phyloP scores from a whole-genome alignment of 2,329 filamentous ascomycete genomes.

The Penicillium sp. region DNA sequence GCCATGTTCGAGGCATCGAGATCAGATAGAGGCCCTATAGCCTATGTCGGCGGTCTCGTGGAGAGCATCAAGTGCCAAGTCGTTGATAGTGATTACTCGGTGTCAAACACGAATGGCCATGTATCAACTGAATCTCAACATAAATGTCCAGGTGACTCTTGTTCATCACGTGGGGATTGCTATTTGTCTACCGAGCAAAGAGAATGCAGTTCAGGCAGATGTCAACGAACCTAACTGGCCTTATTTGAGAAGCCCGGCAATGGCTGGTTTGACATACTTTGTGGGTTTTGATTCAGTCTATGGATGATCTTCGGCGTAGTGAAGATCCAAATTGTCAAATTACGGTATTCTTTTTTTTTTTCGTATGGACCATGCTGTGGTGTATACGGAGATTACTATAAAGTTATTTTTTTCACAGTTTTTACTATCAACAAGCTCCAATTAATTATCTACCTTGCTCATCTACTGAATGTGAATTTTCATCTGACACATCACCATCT shows the following conservation, averaged over 20 bases:
- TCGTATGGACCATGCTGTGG: not conserved
- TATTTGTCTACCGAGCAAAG: not conserved
- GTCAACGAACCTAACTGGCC: not conserved
- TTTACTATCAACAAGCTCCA: not conserved
- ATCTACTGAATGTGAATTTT: constrained; percentile 14
- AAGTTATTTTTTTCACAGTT: not conserved
- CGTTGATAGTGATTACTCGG: not conserved
- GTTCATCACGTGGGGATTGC: not conserved
- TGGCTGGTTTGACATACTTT: not conserved
- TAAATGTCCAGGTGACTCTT: not conserved
- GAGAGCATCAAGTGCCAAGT: not conserved
- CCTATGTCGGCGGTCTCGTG: not conserved
- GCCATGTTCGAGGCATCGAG: not conserved
- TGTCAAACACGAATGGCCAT: not conserved
- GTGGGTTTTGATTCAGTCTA: not conserved
- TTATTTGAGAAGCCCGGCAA: not conserved
- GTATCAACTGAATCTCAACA: not conserved
- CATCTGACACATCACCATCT: constrained; percentile 21
- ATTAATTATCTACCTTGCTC: constrained; percentile 15
- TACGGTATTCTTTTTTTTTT: not conserved
- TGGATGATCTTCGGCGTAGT: not conserved
- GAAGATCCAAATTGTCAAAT: not conserved
- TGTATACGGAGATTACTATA: not conserved
- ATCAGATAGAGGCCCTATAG: not conserved
- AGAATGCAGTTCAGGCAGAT: not conserved